A percentile compares a stretch with the other conserved stretches of the same genome.
These are phyloP conservation scores for Chlorella sorokiniana DNA, from an alignment of 139 green algal species.

Conservation along the genomic window DNA sequence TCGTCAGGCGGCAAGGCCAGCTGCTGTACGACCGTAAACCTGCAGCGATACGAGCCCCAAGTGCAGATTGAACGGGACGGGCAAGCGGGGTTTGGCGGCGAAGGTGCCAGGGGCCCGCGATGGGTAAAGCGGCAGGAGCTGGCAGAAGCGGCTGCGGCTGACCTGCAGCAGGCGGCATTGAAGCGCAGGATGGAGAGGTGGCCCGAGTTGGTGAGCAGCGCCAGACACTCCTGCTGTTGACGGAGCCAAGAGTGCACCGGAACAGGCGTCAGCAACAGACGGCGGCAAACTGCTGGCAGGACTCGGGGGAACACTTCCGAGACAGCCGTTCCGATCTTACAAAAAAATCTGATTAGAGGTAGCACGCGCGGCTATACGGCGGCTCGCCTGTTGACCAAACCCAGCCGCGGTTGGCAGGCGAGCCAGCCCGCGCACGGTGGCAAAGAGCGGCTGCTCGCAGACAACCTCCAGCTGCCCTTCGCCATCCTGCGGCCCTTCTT, in stretches of 20 bases:
- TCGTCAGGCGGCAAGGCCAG: neutral
- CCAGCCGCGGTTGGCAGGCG: neutral
- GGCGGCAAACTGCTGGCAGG: neutral
- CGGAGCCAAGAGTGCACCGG: neutral
- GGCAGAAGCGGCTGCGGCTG: neutral
- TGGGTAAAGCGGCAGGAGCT: neutral
- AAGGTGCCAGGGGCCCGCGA: neutral
- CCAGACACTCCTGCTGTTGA: constrained; percentile 3
- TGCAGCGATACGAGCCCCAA: neutral
- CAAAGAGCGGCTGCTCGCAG: constrained; percentile 22
- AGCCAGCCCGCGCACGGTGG: neutral
- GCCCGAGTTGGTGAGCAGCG: constrained; percentile 16
- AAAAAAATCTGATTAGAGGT: neutral
- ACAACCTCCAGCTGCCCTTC: constrained; percentile 20
- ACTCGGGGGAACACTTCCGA: neutral
- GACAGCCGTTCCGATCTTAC: too few relatives aligned
- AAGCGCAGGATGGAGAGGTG: constrained; percentile 20
- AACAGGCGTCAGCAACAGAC: neutral
- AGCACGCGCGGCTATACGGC: too few relatives aligned
- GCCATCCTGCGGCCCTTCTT: neutral
- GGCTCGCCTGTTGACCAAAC: neutral
- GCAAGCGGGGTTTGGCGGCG: neutral
- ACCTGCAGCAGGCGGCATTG: neutral
- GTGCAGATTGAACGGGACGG: neutral
- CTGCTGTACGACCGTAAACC: constrained; percentile 25